phyloP scores from a whole-genome alignment of 306 rosid genomes.

The Herpetospermum pedunculosum region DNA sequence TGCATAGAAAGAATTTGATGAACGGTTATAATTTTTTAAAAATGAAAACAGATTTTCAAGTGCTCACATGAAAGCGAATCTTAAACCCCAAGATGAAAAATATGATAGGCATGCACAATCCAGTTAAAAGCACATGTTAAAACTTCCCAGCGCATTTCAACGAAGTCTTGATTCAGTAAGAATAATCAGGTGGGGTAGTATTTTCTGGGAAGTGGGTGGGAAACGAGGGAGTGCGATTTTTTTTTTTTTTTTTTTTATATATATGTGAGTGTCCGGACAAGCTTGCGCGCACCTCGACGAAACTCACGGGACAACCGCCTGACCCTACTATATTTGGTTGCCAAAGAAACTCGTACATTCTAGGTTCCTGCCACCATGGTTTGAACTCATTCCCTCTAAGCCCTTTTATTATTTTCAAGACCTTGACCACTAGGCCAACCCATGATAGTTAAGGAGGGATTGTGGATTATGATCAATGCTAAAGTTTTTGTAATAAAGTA shows the following conservation, averaged over 20 bases:
- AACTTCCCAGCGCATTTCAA: background rate
- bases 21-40: background rate
- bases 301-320: no score
- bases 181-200: background rate
- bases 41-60: background rate
- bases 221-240: no score
- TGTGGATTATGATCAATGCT: background rate
- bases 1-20: background rate
- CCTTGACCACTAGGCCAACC: no score
- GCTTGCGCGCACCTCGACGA: no score
- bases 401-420: no score
- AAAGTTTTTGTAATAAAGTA: background rate
- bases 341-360: no score
- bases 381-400: no score
- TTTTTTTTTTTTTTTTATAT: no score
- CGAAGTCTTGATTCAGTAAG: background rate
- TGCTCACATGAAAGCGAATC: background rate
- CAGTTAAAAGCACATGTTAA: background rate
- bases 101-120: background rate
- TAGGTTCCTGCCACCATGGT: no score
- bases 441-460: no score
- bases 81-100: background rate
- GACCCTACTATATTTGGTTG: no score
- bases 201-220: background rate
- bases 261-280: no score